Conservation (phyloP, 192 early-diverging fungal genomes). For the Coemansia sp. region DNA sequence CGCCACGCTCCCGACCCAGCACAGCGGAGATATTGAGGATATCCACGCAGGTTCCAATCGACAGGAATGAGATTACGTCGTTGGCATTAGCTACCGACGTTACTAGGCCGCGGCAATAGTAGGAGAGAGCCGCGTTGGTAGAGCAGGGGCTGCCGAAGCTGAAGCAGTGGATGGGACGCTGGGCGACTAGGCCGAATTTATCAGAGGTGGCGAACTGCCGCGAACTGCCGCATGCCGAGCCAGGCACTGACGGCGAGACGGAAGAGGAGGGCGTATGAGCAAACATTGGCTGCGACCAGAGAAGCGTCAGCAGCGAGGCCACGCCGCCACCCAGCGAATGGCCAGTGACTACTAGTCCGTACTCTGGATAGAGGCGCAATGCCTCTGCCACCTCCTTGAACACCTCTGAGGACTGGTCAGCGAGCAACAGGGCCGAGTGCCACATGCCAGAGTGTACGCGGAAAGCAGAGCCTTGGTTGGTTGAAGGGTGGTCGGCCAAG, state of each 20-base stretch:
- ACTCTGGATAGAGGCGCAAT: conserved; percentile 69
- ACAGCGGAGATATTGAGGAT: conserved; percentile 69
- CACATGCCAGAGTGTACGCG: conserved; percentile 86
- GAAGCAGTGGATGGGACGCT: conserved; percentile 79
- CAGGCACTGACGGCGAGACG: conserved; percentile 20
- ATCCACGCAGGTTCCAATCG: conserved; percentile 73
- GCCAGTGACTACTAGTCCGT: conserved; percentile 80
- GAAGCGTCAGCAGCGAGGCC: conserved; percentile 69
- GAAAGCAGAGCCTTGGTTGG: conserved; percentile 27
- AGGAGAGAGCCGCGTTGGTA: conserved; percentile 66
- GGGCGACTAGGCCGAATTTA: conserved; percentile 63
- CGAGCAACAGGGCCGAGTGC: conserved; percentile 69
- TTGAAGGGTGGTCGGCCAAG: conserved; percentile 20
- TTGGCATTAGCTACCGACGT: conserved; percentile 80
- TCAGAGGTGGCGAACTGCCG: conserved; percentile 65
- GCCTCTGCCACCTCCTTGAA: conserved; percentile 70
- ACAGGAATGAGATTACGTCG: conserved; percentile 76
- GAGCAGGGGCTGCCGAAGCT: conserved; percentile 82
- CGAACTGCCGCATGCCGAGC: conserved; percentile 26
- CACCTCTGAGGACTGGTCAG: conserved; percentile 64
- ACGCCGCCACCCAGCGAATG: conserved; percentile 89
- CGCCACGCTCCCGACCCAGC: conserved; percentile 57
- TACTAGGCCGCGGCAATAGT: conserved; percentile 67
- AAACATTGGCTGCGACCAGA: conserved; percentile 63
- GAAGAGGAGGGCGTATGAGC: not conserved